A percentile compares a stretch with the other conserved stretches of the same genome.
Evolutionary conservation across 495 filamentous ascomycete genomes (phyloP).

Genomic region (Xylaria acuta): DNA sequence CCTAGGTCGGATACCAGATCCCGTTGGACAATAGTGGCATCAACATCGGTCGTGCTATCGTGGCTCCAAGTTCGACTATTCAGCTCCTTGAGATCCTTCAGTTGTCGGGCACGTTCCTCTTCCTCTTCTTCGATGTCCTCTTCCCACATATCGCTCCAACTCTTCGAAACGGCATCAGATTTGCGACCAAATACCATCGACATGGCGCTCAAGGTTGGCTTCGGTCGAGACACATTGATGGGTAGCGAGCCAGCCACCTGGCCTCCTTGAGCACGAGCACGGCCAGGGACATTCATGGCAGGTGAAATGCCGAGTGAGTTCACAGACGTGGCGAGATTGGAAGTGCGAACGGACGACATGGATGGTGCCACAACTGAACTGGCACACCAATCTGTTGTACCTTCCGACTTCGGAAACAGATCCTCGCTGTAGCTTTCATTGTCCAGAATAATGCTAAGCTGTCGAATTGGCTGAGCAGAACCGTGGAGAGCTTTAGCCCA

Average conservation of each 20-base stretch:
- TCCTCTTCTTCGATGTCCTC: slow-evolving; percentile 78
- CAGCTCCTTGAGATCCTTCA: slow-evolving; percentile 70
- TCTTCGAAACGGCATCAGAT: slow-evolving; percentile 82
- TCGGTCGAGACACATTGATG: slow-evolving; percentile 67
- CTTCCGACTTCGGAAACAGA: slow-evolving; percentile 82
- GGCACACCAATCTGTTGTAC: slow-evolving; percentile 75
- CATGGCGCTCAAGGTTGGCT: slow-evolving; percentile 61
- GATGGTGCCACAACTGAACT: slow-evolving; percentile 72
- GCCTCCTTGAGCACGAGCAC: slow-evolving; percentile 40
- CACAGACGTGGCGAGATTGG: slow-evolving; percentile 72
- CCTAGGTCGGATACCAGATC: slow-evolving; percentile 48
- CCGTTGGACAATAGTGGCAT: slow-evolving; percentile 55
- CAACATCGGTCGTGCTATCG: slow-evolving; percentile 63
- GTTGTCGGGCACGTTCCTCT: slow-evolving; percentile 63
- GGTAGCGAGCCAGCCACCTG: slow-evolving; percentile 78
- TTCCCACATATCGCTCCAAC: slow-evolving; percentile 96
- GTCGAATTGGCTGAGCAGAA: slow-evolving; percentile 74
- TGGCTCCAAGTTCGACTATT: slow-evolving; percentile 84
- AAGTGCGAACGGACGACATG: slow-evolving; percentile 78
- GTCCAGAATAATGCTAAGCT: slow-evolving; percentile 86
- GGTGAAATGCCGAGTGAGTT: slow-evolving; percentile 59
- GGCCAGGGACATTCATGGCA: slow-evolving; percentile 47
- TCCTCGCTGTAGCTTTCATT: slow-evolving; percentile 81
- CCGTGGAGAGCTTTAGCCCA: slow-evolving; percentile 92
- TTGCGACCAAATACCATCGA: slow-evolving; percentile 80